Conservation (phyloP, 1,139 yeast species). For the Hanseniaspora gamundiae region DNA sequence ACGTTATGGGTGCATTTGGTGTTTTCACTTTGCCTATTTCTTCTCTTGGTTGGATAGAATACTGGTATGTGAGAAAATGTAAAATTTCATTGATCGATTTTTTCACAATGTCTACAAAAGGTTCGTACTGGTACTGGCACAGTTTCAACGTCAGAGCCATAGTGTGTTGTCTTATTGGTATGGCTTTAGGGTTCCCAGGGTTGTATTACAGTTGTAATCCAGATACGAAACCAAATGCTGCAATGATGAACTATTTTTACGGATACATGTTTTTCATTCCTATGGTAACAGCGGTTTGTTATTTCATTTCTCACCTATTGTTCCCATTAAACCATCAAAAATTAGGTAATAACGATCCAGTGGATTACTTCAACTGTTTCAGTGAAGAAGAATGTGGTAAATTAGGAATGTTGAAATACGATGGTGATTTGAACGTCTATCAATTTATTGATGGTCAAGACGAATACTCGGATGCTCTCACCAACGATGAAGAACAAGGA, state of each 20-base stretch:
- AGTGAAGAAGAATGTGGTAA: constrained; percentile 13
- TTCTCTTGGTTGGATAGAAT: constrained; percentile 23
- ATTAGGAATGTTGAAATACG: constrained; percentile 11
- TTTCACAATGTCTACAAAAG: constrained; percentile 11
- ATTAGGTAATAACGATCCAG: constrained; percentile 14
- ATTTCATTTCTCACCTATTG: constrained; percentile 5
- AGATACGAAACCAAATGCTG: constrained; percentile 16
- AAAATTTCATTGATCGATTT: constrained; percentile 18
- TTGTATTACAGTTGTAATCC: constrained; percentile 26
- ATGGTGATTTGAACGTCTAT: constrained; percentile 6
- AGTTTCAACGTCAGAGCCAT: constrained; percentile 30
- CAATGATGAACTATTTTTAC: constrained; percentile 24
- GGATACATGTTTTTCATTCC: constrained; percentile 18
- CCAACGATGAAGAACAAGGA: neutral
- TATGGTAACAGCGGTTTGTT: constrained; percentile 9
- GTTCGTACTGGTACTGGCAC: constrained; percentile 23
- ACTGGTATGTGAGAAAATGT: constrained; percentile 20
- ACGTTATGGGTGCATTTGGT: constrained; percentile 24
- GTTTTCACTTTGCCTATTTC: constrained; percentile 25
- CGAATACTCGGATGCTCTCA: neutral
- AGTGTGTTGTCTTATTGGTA: constrained; percentile 23
- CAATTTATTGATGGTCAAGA: constrained; percentile 4
- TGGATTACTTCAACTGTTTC: constrained; percentile 17
- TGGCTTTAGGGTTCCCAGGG: constrained; percentile 28
- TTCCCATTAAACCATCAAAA: constrained; percentile 11